Base-by-base conservation (phyloP, 768 basidiomycete species). In the Gymnopilus dilepis region DNA sequence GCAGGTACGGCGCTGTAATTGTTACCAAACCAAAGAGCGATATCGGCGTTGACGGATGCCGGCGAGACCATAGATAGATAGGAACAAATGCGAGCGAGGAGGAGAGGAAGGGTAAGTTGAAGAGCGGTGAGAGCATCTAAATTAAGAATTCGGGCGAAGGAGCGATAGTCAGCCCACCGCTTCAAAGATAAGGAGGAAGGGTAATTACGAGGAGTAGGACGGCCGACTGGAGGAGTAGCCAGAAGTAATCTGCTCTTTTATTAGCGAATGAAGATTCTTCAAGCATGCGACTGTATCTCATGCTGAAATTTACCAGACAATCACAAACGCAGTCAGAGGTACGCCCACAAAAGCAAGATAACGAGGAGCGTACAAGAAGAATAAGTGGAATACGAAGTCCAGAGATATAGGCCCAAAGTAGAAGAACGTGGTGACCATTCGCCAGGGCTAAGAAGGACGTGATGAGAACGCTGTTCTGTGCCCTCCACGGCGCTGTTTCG, bases 231-330 rank as follows among this genome's bases (percentile, higher is more conserved):
- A 95, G 77, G 26, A 99, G 84, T 9, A 99, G 82, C 94, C 95
- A 98, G 70, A 97, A 90, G 75, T 97, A 99, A 73, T 99, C 97
- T 21, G 96, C 97, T 74, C 84, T 89, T 56, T 83, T 84, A 67
- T 95, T 95, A 40, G 92, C 89, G 73, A 97, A 99, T 2, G 94
- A 94, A 13, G 94, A 96, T 75, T 99, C 96, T 76, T 99, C 97
- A 3, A 99, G 80, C 90, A 98, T 92, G 45, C 96, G 84, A 65
- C 94, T 95, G 71, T 99, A 99, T 55, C 97, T 82, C 95, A 98
- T 97, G 74, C 96, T 97, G 70, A 26, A 26, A n/a, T 37, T 37
- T 15, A 15, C 34, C 34, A 37, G 15, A 30, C 17, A 50, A 30
- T 17, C 28, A n/a, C 37, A 33, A 30, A 26, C 47, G 7, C 51